Evolutionary conservation across 2,329 filamentous ascomycete species (phyloP), one percentile per base, ranked within the genome.

Genomic region (Botrytis fabae): DNA sequence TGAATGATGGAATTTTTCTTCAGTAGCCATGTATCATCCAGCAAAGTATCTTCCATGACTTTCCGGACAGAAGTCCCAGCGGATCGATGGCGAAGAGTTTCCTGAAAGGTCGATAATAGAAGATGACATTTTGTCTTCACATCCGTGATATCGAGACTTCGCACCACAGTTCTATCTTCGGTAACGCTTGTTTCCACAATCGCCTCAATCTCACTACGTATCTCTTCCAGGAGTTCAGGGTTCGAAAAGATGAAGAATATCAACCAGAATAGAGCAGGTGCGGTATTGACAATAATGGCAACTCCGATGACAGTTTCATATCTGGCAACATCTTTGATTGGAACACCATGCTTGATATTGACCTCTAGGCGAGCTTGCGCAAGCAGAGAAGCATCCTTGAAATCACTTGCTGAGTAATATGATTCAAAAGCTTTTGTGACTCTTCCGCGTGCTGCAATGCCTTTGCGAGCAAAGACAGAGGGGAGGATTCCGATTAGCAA

Each of bases 241-340:
- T 82, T 73, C 0, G 83, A 82, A 51, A 81, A 78, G 12, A 85
- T 75, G 22, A 83, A 78, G 35, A 81, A 81, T 1, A 84, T 72
- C 9, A 82, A 78, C 84, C 62, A 64, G 42, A 64, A 64, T 0
- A 80, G 73, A 0, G 83, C 77, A 0, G 83, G 82, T 0, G 79
- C 78, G 1, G 82, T 84, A 69, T 84, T 86, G 28, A 81, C 81
- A 1, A 85, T 76, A 44, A 84, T 76, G 0, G 81, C 84, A 66
- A 85, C 80, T 1, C 81, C 80, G 2, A 81, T 80, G 18, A 82
- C 84, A 65, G 84, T 81, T 74, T 85, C 83, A 72, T 82, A 82
- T 54, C 82, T 75, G 16, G 70, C 61, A 6, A 66, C 59, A 38
- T 71, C 70, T 18, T 42, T 74, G 0, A 81, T 60, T 2, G 79